Evolutionary conservation across 2,329 filamentous ascomycete genomes (phyloP).

Genomic region (Hymenoscyphus infarciens): DNA sequence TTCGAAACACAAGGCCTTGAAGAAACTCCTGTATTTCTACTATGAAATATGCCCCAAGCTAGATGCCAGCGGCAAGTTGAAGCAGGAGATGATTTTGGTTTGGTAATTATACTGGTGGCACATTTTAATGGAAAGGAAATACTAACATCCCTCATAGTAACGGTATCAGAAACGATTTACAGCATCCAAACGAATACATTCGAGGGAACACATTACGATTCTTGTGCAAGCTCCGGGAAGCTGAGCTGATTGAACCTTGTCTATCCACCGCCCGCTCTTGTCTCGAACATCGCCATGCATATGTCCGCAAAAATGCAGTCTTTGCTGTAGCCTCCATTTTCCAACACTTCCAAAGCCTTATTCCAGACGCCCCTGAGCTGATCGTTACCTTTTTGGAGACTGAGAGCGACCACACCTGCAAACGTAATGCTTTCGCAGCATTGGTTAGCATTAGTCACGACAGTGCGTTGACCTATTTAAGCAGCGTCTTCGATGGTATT

Average conservation of each 20-base stretch:
- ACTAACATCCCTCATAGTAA: slow-evolving; percentile 57
- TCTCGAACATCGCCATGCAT: slow-evolving; percentile 93
- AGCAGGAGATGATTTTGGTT: slow-evolving; percentile 99
- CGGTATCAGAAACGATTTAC: slow-evolving; percentile 94
- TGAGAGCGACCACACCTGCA: slow-evolving; percentile 93
- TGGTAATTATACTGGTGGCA: slow-evolving; percentile 57
- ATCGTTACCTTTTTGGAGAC: slow-evolving; percentile 84
- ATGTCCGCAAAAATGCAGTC: slow-evolving; percentile 97
- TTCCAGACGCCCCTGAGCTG: slow-evolving; percentile 92
- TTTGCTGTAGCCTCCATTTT: slow-evolving; percentile 92
- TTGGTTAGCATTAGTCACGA: slow-evolving; percentile 89
- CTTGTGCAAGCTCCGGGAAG: slow-evolving; percentile 90
- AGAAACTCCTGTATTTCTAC: slow-evolving; percentile 99
- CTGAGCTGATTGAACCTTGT: slow-evolving; percentile 93
- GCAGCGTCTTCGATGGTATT: slow-evolving; percentile 85
- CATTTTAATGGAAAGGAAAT: neutral
- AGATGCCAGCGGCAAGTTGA: slow-evolving; percentile 87
- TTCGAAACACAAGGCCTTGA: slow-evolving; percentile 90
- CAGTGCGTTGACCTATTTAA: slow-evolving; percentile 83
- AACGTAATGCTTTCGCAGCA: slow-evolving; percentile 94
- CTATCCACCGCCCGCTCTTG: slow-evolving; percentile 89
- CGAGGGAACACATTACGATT: slow-evolving; percentile 97
- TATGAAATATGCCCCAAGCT: slow-evolving; percentile 98
- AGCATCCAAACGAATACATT: slow-evolving; percentile 97
- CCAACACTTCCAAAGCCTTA: slow-evolving; percentile 83